Base-by-base conservation (phyloP, 768 basidiomycete genomes). In the Phaeotremella fagi region DNA sequence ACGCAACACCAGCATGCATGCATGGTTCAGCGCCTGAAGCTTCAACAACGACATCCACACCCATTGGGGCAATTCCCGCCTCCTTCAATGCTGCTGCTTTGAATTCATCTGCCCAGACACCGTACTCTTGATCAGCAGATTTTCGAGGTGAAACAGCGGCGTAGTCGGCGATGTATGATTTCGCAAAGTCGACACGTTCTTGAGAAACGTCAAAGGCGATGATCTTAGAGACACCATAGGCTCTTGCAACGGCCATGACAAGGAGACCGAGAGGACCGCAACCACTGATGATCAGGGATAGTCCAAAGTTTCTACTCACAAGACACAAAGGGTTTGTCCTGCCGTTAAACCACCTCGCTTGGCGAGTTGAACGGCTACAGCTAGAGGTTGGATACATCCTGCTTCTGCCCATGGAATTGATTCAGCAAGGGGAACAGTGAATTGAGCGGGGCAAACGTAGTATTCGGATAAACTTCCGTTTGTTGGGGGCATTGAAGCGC, bases 381-480 rank as follows among this genome's bases (percentile, higher is more conserved):
- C 48, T 3, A 55, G 35, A 14, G 50, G 50, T 28, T 57, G 50
- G 11, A 51, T 48, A 25, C 20, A 38, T 18, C 55, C 55, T n/a
- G 36, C 26, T 23, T 28, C 29, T 35, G 23, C 42, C 42, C 47
- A 54, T 1, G 53, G 16, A 11, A 54, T 27, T 4, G 6, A 14
- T 9, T 23, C 46, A 12, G 53, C 49, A 2, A 54, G 9, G 6
- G 23, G 28, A 14, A 48, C 45, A 28, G 36, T 22, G 47, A 38
- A 35, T 33, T 18, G 9, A 23, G 46, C 45, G 1, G 45, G 53
- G 37, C 31, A 36, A 20, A 46, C 46, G n/a, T 54, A 54, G 28
- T 36, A 54, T 23, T 53, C 26, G 45, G 36, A 53, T 4, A 53
- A 14, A 29, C 28, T 52, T 16, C 42, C 49, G 38, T 36, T 15